Percentiles rank a stretch among this genome's conserved stretches.
phyloP scores from a whole-genome alignment of 495 filamentous ascomycete genomes.

The Hypoxylon intermedium region DNA sequence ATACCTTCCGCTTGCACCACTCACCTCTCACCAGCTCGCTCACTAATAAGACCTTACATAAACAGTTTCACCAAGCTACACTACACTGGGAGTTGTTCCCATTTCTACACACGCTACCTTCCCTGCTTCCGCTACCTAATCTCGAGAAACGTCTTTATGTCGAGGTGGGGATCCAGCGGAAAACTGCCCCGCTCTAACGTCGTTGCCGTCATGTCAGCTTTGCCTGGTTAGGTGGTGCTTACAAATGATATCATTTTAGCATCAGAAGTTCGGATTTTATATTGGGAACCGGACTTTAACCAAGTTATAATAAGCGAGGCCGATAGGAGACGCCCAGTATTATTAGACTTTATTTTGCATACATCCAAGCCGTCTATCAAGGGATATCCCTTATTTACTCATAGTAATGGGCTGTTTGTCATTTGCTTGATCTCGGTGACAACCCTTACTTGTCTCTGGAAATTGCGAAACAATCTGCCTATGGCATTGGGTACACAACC shows the following conservation, averaged over 20 bases:
- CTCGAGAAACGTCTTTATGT: constrained; percentile 13
- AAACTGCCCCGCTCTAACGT: constrained; percentile 33
- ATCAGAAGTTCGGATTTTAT: constrained; percentile 22
- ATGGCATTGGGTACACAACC: too few relatives aligned
- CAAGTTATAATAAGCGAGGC: constrained; percentile 15
- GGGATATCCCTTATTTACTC: too few relatives aligned
- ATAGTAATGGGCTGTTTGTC: too few relatives aligned
- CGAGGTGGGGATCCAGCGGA: constrained; percentile 26
- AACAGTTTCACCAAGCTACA: constrained; percentile 30
- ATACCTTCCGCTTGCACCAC: background rate
- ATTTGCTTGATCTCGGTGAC: too few relatives aligned
- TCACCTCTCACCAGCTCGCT: constrained; percentile 9
- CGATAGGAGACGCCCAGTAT: too few relatives aligned
- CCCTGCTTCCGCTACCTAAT: background rate
- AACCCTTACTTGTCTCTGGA: too few relatives aligned
- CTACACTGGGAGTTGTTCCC: background rate
- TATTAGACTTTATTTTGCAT: too few relatives aligned
- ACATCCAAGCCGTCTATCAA: too few relatives aligned
- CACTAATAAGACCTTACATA: constrained; percentile 26
- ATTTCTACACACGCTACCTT: constrained; percentile 6
- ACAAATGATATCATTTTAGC: constrained; percentile 44
- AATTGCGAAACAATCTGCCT: too few relatives aligned
- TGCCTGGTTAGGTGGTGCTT: constrained; percentile 24
- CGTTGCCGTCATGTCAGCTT: constrained; percentile 44
- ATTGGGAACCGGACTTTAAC: constrained; percentile 28